Base-by-base conservation (phyloP, 2,329 filamentous ascomycete genomes). In the Beauveria rudraprayagi region DNA sequence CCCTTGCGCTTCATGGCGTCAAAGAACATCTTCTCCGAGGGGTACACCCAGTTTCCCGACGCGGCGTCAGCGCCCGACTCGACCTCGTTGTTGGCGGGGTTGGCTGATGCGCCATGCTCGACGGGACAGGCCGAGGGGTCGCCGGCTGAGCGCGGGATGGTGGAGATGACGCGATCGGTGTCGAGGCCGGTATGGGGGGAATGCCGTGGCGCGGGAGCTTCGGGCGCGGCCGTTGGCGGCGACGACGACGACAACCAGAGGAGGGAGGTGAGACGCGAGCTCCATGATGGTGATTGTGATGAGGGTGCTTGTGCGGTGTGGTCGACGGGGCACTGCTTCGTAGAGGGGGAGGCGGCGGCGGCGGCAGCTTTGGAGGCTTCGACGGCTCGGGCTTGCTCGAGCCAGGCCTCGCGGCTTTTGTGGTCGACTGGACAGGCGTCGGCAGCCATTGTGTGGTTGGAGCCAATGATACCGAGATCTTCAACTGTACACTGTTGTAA, bases 21-120 rank as follows among this genome's bases (percentile, higher is more conserved):
- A 77, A 97, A 97, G 80, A 99, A 99, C 86, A 97, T 96, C 70
- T 90, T 89, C 73, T 97, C 93, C 0, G 90, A 94, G 0, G 94
- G 94, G 75, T 99, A 99, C 63, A 99, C 88, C 94, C 94, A 99
- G 73, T 97, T 96, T 0, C 93, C 93, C 0, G 84, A 84, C 43
- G 77, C 72, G 56, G 80, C 77, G 68, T 91, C 86, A 24, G 85
- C 80, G 64, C 89, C 88, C 0, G 88, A 89, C 71, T 96, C 92
- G 64, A 83, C 76, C 75, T 97, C 91, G 63, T 84, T 81, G 74
- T 96, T 96, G 16, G 89, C 87, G 0, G 84, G 82, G 10, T 63
- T 61, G 51, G 61, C 69, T 1, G 73, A 75, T 48, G 74, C 71
- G 40, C 70, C 72, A 56, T 75, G 75, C 43, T 75, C 70, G 52